Evolutionary conservation across 805 yeast species (phyloP).

Genomic region (Debaryomyces maramus): DNA sequence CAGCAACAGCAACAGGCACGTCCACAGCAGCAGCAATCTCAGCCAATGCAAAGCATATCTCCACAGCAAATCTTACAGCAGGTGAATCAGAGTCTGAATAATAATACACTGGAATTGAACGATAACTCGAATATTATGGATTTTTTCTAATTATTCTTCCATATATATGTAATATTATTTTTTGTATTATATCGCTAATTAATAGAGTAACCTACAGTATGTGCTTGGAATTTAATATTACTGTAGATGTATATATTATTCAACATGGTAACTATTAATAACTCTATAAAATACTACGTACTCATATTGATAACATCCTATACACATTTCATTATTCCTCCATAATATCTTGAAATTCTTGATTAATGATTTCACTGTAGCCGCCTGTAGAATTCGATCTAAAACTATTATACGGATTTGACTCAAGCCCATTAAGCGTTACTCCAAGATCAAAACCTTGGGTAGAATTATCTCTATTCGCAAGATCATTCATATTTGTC

Average conservation of each 20-base stretch:
- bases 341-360: conserved; percentile 35
- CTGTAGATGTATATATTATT: too few species aligned
- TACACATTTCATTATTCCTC: conserved; percentile 8
- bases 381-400: conserved; percentile 20
- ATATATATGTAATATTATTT: conserved; percentile 6
- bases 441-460: background rate
- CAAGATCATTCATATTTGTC: background rate
- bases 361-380: conserved; percentile 39
- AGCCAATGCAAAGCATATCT: conserved; percentile 24
- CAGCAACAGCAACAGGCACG: conserved; percentile 6
- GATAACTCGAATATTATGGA: conserved; percentile 23
- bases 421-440: background rate
- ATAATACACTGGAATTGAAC: conserved; percentile 1
- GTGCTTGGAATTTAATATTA: too few species aligned
- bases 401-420: background rate
- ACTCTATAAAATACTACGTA: too few species aligned
- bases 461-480: background rate
- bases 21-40: conserved; percentile 11
- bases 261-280: too few species aligned
- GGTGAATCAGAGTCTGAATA: conserved; percentile 14
- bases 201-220: too few species aligned
- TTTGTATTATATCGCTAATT: too few species aligned
- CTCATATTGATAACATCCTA: too few species aligned
- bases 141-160: conserved; percentile 21
- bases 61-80: conserved; percentile 43